Percentiles rank a stretch among this genome's conserved stretches.
Conservation (phyloP, 2,329 filamentous ascomycete genomes). For the Leptoxyphium fumago region DNA sequence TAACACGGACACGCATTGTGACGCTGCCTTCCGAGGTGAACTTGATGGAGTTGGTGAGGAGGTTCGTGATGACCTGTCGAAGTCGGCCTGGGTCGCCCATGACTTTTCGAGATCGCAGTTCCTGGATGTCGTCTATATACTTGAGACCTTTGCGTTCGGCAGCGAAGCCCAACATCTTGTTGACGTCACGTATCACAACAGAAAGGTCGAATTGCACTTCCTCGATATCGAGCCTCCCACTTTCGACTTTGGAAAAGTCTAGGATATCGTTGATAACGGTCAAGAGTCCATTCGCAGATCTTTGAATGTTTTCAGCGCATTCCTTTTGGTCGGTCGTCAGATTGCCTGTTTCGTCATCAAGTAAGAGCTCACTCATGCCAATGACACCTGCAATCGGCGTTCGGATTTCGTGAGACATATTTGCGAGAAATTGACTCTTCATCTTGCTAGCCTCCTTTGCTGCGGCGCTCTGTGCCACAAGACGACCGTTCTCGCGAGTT, state of each 20-base stretch:
- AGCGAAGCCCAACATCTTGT: slow-evolving; percentile 76
- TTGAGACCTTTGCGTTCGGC: slow-evolving; percentile 65
- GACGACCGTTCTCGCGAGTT: slow-evolving; percentile 49
- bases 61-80: slow-evolving; percentile 68
- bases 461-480: slow-evolving; percentile 60
- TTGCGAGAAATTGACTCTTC: slow-evolving; percentile 67
- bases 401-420: slow-evolving; percentile 30
- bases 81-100: slow-evolving; percentile 75
- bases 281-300: slow-evolving; percentile 65
- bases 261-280: slow-evolving; percentile 87
- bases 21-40: slow-evolving; percentile 57
- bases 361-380: slow-evolving; percentile 61
- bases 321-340: slow-evolving; percentile 58
- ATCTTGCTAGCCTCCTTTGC: slow-evolving; percentile 68
- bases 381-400: slow-evolving; percentile 64
- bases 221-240: slow-evolving; percentile 61
- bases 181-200: slow-evolving; percentile 61
- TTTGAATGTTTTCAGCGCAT: slow-evolving; percentile 62
- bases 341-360: slow-evolving; percentile 40
- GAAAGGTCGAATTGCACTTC: slow-evolving; percentile 67
- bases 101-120: slow-evolving; percentile 55
- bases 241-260: slow-evolving; percentile 78
- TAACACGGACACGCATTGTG: slow-evolving; percentile 48
- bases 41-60: slow-evolving; percentile 64
- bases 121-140: slow-evolving; percentile 50